phyloP scores from a whole-genome alignment of 129 eudicot genomes.

The Smallanthus sonchifolius region DNA sequence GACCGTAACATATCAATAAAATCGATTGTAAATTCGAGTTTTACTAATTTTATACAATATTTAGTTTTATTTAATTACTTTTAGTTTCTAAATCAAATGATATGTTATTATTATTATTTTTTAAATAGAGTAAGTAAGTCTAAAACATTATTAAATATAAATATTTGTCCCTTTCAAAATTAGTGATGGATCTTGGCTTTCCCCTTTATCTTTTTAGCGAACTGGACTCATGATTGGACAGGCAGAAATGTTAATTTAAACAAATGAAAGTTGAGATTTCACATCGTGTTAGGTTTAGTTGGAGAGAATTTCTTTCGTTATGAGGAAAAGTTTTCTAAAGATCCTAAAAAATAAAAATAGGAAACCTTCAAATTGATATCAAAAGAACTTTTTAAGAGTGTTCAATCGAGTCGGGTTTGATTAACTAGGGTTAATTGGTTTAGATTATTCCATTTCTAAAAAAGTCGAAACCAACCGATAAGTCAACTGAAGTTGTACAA shows the following conservation, averaged over 20 bases:
- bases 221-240: conserved; percentile 2
- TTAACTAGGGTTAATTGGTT: not conserved
- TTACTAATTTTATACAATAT: too few species aligned
- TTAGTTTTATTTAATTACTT: too few species aligned
- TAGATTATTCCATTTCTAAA: not conserved
- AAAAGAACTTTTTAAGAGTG: not conserved
- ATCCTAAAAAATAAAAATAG: not conserved
- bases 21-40: not conserved
- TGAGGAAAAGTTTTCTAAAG: not conserved
- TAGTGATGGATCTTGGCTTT: not conserved
- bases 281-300: conserved; percentile 6
- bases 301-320: conserved; percentile 1
- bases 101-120: not conserved
- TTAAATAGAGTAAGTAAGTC: not conserved
- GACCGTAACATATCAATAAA: not conserved
- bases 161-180: conserved; percentile 1
- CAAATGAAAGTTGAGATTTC: not conserved
- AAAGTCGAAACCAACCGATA: not conserved
- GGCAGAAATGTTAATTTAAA: not conserved
- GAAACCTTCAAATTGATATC: not conserved
- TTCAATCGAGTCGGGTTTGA: not conserved
- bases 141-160: not conserved
- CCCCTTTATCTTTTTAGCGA: not conserved
- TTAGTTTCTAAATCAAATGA: not conserved
- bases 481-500: not conserved